A percentile compares a stretch with the other conserved stretches of the same genome.
Evolutionary conservation across 2,329 filamentous ascomycete species (phyloP).

Genomic region (Stemphylium beticola): DNA sequence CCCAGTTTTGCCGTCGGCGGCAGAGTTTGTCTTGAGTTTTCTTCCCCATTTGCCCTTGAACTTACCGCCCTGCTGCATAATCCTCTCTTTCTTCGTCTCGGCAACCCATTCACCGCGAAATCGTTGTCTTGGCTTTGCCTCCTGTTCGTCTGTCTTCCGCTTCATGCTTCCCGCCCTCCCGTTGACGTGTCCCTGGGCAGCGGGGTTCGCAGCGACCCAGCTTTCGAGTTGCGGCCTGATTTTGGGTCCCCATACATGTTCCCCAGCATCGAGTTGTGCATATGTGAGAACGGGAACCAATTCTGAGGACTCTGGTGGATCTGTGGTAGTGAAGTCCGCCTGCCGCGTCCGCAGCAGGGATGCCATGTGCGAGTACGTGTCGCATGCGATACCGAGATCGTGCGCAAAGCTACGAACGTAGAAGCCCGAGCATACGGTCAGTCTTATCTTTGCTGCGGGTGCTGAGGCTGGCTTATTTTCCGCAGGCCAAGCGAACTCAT

Average conservation of each 20-base stretch:
- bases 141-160: slow-evolving; percentile 17
- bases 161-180: slow-evolving; percentile 25
- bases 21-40: slow-evolving; percentile 8
- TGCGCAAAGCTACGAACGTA: slow-evolving; percentile 44
- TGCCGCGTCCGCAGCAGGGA: slow-evolving; percentile 34
- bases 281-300: slow-evolving; percentile 27
- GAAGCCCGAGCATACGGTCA: slow-evolving; percentile 40
- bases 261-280: slow-evolving; percentile 28
- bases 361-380: slow-evolving; percentile 32
- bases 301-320: slow-evolving; percentile 6
- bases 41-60: slow-evolving; percentile 35
- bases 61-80: slow-evolving; percentile 38
- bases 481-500: slow-evolving; percentile 21
- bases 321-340: slow-evolving; percentile 22
- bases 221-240: slow-evolving; percentile 27
- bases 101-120: slow-evolving; percentile 40
- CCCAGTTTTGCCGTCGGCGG: neutral
- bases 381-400: slow-evolving; percentile 37
- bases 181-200: slow-evolving; percentile 22
- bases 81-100: slow-evolving; percentile 34
- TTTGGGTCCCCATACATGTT: slow-evolving; percentile 31
- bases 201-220: slow-evolving; percentile 34
- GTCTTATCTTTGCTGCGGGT: slow-evolving; percentile 29
- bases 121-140: slow-evolving; percentile 25
- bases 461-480: slow-evolving; percentile 13